Evolutionary conservation across 2,329 filamentous ascomycete genomes (phyloP).

Genomic region (Microdochium paspali): DNA sequence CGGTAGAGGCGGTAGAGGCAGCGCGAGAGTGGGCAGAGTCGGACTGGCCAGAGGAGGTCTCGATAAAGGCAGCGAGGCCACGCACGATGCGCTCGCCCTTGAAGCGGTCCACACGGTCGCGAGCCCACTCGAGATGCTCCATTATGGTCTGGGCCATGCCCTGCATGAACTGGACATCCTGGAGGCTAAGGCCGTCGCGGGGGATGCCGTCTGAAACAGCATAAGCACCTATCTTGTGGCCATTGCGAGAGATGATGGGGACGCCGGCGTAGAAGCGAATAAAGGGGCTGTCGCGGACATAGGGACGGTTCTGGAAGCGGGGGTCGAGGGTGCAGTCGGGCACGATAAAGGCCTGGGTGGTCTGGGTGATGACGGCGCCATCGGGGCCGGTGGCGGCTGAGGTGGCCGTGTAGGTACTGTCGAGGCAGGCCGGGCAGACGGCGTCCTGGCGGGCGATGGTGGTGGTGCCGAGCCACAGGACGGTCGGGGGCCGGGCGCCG

Average conservation of each 20-base stretch:
- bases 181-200: conserved; percentile 35
- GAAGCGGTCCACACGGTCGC: conserved; percentile 39
- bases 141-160: conserved; percentile 47
- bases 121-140: conserved; percentile 50
- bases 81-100: conserved; percentile 44
- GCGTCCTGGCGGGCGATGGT: conserved; percentile 20
- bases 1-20: neutral
- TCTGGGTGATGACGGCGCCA: conserved; percentile 14
- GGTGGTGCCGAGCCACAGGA: conserved; percentile 22
- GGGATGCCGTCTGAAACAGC: conserved; percentile 49
- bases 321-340: conserved; percentile 19
- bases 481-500: conserved; percentile 26
- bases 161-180: conserved; percentile 42
- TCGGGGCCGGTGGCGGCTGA: conserved; percentile 10
- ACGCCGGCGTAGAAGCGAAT: conserved; percentile 34
- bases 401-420: conserved; percentile 13
- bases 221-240: conserved; percentile 50
- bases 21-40: conserved; percentile 3
- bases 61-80: conserved; percentile 44
- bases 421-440: conserved; percentile 19
- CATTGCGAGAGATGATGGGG: conserved; percentile 45
- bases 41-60: conserved; percentile 28
- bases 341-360: conserved; percentile 17
- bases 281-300: conserved; percentile 19
- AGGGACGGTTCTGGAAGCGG: conserved; percentile 21